phyloP scores from a whole-genome alignment of 148 eudicot species.

The Chenopodium berlandieri region DNA sequence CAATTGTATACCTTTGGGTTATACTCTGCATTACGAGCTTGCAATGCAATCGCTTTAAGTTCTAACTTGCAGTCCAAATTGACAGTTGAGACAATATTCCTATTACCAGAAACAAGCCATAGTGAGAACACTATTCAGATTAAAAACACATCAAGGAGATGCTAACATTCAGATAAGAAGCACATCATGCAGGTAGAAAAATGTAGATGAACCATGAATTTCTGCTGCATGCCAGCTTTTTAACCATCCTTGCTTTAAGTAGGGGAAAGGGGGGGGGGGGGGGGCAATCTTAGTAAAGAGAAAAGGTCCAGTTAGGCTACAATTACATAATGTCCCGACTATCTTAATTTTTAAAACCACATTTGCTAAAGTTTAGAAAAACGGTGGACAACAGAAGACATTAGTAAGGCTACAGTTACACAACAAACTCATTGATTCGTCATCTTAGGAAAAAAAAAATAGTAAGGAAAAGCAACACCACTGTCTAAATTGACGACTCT shows the following conservation, averaged over 20 bases:
- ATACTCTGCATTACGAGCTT: constrained; percentile 89
- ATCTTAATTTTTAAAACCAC: neutral
- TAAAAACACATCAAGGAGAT: neutral
- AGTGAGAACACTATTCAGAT: neutral
- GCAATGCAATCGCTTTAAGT: constrained; percentile 76
- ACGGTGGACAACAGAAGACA: neutral
- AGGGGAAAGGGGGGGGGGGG: neutral
- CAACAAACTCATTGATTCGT: too few relatives aligned
- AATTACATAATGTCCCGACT: too few relatives aligned
- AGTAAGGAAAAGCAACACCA: too few relatives aligned
- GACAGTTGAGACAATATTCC: constrained; percentile 84
- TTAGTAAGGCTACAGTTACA: neutral
- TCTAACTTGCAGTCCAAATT: constrained; percentile 86
- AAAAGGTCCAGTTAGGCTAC: neutral
- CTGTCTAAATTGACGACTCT: too few relatives aligned
- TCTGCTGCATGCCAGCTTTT: neutral
- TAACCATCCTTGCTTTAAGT: neutral
- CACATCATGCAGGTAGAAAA: neutral
- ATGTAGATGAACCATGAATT: neutral
- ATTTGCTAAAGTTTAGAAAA: neutral
- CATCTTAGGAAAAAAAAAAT: too few relatives aligned
- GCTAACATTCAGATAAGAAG: neutral
- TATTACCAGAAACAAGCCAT: constrained; percentile 19
- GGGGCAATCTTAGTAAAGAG: neutral
- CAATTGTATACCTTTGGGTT: constrained; percentile 63